phyloP scores from a whole-genome alignment of 306 rosid species.

The Cicer arietinum region DNA sequence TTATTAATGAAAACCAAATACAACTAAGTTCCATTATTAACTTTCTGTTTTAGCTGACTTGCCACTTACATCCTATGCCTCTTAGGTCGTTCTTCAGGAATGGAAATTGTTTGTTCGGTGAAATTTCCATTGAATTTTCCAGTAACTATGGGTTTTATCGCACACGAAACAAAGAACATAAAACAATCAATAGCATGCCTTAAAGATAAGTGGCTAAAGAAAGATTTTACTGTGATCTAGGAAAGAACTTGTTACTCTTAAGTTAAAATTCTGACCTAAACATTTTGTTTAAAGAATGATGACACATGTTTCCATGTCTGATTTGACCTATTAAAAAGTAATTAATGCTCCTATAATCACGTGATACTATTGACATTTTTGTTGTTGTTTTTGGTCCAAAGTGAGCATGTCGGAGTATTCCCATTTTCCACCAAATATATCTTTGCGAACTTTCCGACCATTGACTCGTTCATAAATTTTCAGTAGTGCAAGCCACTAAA shows the following conservation, averaged over 20 bases:
- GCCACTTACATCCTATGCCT: background rate
- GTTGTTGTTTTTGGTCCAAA: background rate
- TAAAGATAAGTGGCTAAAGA: background rate
- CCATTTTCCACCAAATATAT: background rate
- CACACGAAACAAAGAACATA: background rate
- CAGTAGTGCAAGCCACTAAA: slow-evolving; percentile 12
- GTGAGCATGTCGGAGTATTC: background rate
- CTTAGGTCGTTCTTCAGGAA: background rate
- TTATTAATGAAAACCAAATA: background rate
- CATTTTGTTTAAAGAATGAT: background rate
- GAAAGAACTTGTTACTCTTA: background rate
- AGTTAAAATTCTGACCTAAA: background rate
- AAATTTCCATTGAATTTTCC: slow-evolving; percentile 1
- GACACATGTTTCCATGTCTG: background rate
- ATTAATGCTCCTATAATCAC: background rate
- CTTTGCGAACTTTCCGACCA: slow-evolving; percentile 3
- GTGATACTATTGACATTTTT: background rate
- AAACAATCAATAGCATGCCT: background rate
- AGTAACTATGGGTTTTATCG: background rate
- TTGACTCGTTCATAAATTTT: slow-evolving; percentile 24
- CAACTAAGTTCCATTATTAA: background rate
- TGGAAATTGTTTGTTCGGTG: background rate
- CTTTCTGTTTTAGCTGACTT: background rate
- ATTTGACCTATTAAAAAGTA: background rate
- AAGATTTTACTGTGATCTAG: background rate